Evolutionary conservation across 805 yeast genomes (phyloP).

Genomic region (Wickerhamiella galacta): DNA sequence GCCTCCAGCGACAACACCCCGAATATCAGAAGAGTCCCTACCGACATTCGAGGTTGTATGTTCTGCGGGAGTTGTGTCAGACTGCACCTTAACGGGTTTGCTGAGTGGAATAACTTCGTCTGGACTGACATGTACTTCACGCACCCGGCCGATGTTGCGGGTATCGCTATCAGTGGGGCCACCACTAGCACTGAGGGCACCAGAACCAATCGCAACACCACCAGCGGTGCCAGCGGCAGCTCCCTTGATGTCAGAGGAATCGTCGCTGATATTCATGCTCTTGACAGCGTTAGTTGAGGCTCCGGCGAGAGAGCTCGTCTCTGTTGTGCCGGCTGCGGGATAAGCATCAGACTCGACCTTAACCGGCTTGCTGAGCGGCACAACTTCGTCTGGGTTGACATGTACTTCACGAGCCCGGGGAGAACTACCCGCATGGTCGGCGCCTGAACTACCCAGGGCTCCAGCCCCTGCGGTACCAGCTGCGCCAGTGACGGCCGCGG

Average conservation of each 20-base stretch:
- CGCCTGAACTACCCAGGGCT: too few relatives aligned
- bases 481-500: neutral
- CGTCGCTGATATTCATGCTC: slow-evolving; percentile 1
- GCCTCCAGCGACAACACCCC: too few relatives aligned
- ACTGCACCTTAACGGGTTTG: too few relatives aligned
- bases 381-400: too few relatives aligned
- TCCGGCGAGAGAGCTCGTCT: neutral
- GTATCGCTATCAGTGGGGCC: slow-evolving; percentile 4
- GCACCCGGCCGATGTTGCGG: neutral
- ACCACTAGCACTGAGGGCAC: slow-evolving; percentile 3
- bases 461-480: slow-evolving; percentile 1
- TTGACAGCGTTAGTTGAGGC: slow-evolving; percentile 1
- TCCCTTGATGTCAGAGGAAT: neutral
- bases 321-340: neutral
- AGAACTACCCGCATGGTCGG: too few relatives aligned
- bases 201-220: neutral
- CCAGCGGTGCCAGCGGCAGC: neutral
- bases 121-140: neutral
- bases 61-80: too few relatives aligned
- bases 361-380: too few relatives aligned
- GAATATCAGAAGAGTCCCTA: too few relatives aligned
- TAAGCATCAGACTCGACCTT: too few relatives aligned
- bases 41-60: too few relatives aligned
- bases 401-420: too few relatives aligned
- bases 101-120: too few relatives aligned